Evolutionary conservation across 805 yeast species (phyloP).

Genomic region (Debaryomyces maramus): DNA sequence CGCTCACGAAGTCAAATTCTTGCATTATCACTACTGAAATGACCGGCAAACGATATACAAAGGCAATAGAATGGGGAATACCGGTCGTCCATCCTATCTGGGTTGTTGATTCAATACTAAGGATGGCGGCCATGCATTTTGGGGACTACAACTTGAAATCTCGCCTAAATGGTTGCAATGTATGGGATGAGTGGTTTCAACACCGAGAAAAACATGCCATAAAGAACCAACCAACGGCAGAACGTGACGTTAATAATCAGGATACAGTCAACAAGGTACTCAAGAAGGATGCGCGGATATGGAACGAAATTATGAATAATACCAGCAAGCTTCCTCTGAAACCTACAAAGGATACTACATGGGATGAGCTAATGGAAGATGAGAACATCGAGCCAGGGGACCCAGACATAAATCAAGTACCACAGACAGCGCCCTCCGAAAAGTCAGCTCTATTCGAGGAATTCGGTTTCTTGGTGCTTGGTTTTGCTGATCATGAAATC

Average conservation of each 20-base stretch:
- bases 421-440: constrained; percentile 14
- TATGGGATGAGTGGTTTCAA: constrained; percentile 32
- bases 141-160: constrained; percentile 35
- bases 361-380: constrained; percentile 22
- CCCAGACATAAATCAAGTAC: constrained; percentile 2
- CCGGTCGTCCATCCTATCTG: constrained; percentile 54
- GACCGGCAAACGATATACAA: constrained; percentile 52
- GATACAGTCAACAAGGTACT: constrained; percentile 5
- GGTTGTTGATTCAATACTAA: constrained; percentile 45
- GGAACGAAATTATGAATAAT: constrained; percentile 46
- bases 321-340: constrained; percentile 14
- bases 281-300: constrained; percentile 31
- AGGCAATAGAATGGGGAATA: constrained; percentile 53
- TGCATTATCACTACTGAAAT: constrained; percentile 52
- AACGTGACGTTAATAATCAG: constrained; percentile 9
- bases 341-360: constrained; percentile 20
- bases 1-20: constrained; percentile 45
- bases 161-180: constrained; percentile 30
- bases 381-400: constrained; percentile 9
- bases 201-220: constrained; percentile 7
- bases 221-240: neutral
- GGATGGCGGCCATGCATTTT: constrained; percentile 45
- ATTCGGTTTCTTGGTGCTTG: constrained; percentile 42
- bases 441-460: constrained; percentile 38
- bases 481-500: constrained; percentile 40